Base-by-base conservation (phyloP, 192 early-diverging fungal genomes). In the Coemansia biformis region DNA sequence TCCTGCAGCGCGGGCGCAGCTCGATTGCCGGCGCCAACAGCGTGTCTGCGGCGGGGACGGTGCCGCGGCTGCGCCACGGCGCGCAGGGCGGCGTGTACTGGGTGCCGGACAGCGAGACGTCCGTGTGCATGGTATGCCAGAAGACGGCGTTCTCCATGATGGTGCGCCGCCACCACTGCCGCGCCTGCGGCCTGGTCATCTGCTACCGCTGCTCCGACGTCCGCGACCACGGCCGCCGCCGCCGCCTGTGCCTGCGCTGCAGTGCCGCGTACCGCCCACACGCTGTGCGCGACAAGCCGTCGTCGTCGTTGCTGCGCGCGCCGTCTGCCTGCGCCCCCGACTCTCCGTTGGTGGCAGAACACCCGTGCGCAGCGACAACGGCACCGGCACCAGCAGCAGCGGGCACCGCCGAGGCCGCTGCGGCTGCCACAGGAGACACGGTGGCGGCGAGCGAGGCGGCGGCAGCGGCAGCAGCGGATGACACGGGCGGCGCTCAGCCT, bases 141-240 rank as follows among this genome's bases (percentile, higher is more conserved):
- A 58, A 38, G 36, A 77, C 75, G 1, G 67, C 63, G 5, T 77
- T 77, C 26, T 71, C 75, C 15, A 66, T 77, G 67, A 66, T 77
- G 63, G 67, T 77, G 8, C 66, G 75, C 7, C 55, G 68, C 39
- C 75, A 77, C 33, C 75, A 77, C 34, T 77, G 75, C 35, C 67
- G 75, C 14, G 42, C 40, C 2, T 77, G 75, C 36, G 75, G 75
- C 2, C 53, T 70, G 39, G 60, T 77, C 10, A 77, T 77, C 28
- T 77, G 75, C 49, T 77, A 77, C 46, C 51, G 75, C 17, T 77
- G 75, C 49, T 77, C 75, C 32, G 23, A 41, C 0, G 53, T 67
- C 22, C 55, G 19, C 30, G 29, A 41, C 12, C 19, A 2, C 15
- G 28, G 37, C 34, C 47, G 62, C 15, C 54, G 62, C 15, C 54